Evolutionary conservation across 805 yeast genomes (phyloP).

Genomic region (Sugiyamaella qingdaonensis): DNA sequence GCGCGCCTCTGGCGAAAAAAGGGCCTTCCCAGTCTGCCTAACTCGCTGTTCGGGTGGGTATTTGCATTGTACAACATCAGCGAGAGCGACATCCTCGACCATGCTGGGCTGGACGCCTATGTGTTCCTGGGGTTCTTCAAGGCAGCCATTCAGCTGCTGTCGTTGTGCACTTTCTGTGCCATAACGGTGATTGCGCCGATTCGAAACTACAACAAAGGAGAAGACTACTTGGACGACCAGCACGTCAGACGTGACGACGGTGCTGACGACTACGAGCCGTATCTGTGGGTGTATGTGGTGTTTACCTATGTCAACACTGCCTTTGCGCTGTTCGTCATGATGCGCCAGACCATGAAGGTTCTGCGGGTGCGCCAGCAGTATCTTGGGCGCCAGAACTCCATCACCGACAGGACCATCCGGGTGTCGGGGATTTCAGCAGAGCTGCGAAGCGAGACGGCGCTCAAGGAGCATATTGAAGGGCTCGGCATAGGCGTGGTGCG

Average conservation of each 20-base stretch:
- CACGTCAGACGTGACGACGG: conserved; percentile 6
- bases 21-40: conserved; percentile 50
- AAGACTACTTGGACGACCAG: conserved; percentile 16
- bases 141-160: conserved; percentile 70
- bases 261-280: conserved; percentile 46
- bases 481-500: conserved; percentile 78
- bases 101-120: conserved; percentile 92
- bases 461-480: conserved; percentile 70
- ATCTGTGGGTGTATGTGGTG: conserved; percentile 79
- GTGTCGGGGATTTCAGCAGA: conserved; percentile 85
- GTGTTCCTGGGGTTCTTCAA: conserved; percentile 89
- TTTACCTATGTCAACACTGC: conserved; percentile 85
- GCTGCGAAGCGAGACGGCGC: conserved; percentile 62
- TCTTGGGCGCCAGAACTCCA: conserved; percentile 79
- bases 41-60: conserved; percentile 77
- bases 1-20: conserved; percentile 59
- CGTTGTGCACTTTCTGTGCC: conserved; percentile 64
- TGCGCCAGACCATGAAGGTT: conserved; percentile 67
- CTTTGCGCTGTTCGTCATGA: conserved; percentile 54
- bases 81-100: conserved; percentile 75
- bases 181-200: conserved; percentile 77
- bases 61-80: conserved; percentile 56
- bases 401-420: conserved; percentile 87
- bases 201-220: conserved; percentile 76
- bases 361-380: conserved; percentile 74